Evolutionary conservation across 208 protist genomes (phyloP).

Genomic region (Blastocrithidia nonstop): DNA sequence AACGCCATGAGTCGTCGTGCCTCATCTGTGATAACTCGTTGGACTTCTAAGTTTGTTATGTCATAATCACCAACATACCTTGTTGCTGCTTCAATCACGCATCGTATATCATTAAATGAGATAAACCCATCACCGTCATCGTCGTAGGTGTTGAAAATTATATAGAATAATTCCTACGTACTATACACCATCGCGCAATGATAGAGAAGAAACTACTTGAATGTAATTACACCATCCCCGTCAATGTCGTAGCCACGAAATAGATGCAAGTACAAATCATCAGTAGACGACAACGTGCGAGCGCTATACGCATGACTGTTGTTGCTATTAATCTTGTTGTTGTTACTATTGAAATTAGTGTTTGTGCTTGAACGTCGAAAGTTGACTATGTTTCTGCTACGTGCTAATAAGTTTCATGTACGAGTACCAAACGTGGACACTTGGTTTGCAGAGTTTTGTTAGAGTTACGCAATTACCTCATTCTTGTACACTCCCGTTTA

Average conservation of each 20-base stretch:
- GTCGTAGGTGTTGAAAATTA: slow-evolving; percentile 89
- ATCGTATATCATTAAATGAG: slow-evolving; percentile 60
- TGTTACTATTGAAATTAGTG: too few species aligned
- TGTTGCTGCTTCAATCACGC: slow-evolving; percentile 80
- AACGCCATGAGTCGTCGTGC: slow-evolving; percentile 68
- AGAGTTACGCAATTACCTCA: slow-evolving; percentile 11
- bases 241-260: slow-evolving; percentile 82
- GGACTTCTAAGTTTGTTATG: slow-evolving; percentile 53
- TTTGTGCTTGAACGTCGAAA: too few species aligned
- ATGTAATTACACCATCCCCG: slow-evolving; percentile 74
- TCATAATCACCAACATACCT: slow-evolving; percentile 82
- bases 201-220: slow-evolving; percentile 81
- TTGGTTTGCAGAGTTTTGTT: not conserved
- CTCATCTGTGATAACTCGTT: slow-evolving; percentile 63
- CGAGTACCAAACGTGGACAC: not conserved
- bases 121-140: slow-evolving; percentile 83
- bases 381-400: too few species aligned
- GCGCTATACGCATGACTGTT: not conserved
- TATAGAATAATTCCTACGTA: slow-evolving; percentile 76
- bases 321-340: too few species aligned
- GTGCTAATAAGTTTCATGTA: too few species aligned
- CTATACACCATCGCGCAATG: slow-evolving; percentile 78
- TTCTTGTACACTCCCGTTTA: slow-evolving; percentile 67
- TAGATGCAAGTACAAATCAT: slow-evolving; percentile 58
- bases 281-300: slow-evolving; percentile 1